Conservation (phyloP, 352 stramenopile species). For the Phytophthora lateralis region DNA sequence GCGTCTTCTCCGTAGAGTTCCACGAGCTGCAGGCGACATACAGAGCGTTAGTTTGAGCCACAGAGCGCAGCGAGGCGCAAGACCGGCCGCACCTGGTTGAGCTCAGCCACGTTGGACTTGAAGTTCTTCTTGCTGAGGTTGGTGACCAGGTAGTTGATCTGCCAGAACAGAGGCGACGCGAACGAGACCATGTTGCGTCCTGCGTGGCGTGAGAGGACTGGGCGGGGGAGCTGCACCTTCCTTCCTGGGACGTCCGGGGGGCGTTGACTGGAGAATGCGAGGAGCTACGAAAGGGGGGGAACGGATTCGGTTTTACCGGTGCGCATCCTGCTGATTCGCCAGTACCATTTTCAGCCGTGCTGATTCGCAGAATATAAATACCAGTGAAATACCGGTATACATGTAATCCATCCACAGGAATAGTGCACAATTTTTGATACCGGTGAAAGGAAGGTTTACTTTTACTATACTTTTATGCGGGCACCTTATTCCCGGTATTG, state of each 20-base stretch:
- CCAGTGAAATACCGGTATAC: background rate
- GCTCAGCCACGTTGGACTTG: slow-evolving; percentile 92
- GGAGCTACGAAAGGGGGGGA: slow-evolving; percentile 28
- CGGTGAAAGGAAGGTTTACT: background rate
- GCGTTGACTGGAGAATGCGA: slow-evolving; percentile 20
- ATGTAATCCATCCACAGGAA: background rate
- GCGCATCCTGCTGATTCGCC: background rate
- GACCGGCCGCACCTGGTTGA: slow-evolving; percentile 82
- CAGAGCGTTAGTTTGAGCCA: slow-evolving; percentile 4
- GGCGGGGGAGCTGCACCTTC: slow-evolving; percentile 25
- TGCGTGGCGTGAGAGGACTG: slow-evolving; percentile 1
- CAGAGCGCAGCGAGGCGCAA: slow-evolving; percentile 12
- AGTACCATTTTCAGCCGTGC: background rate
- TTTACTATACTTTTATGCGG: background rate
- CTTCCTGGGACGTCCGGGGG: slow-evolving; percentile 6
- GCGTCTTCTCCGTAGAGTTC: slow-evolving; percentile 92
- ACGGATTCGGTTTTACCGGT: background rate
- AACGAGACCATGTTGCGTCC: slow-evolving; percentile 81
- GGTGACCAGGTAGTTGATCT: slow-evolving; percentile 93
- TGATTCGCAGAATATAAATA: background rate
- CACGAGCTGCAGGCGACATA: slow-evolving; percentile 67
- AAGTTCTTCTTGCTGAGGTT: slow-evolving; percentile 95
- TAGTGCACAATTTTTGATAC: background rate
- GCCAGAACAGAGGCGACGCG: slow-evolving; percentile 92
- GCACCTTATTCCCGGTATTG: background rate